Base-by-base conservation (phyloP, 768 basidiomycete species). In the Strobilomyces confusus region DNA sequence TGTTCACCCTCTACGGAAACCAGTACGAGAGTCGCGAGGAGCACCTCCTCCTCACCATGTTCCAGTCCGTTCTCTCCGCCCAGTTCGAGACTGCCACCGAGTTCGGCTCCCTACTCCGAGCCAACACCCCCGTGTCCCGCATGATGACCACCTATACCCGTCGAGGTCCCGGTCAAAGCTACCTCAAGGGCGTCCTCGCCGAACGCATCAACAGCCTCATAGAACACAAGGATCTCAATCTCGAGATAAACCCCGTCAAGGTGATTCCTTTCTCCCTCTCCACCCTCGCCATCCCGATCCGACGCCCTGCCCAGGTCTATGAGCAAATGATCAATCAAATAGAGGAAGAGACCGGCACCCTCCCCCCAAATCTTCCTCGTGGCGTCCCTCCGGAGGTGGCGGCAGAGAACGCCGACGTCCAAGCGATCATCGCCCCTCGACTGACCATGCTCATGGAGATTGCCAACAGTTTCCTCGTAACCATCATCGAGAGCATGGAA, bases 61-160 rank as follows among this genome's bases (percentile, higher is more conserved):
- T 99, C 75, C 89, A 99, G 77, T 94, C 92, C 63, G 97, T 99
- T 12, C 78, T 99, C 6, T 95, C 95, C 43, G 95, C 97, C 23
- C 97, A 99, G 72, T 99, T 99, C 75, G 97, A 99, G 72, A 98
- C 92, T 2, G 94, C 97, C 15, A 95, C 94, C 49, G 97, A 99
- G 71, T 98, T 99, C 62, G 95, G 95, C n/a, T 98, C 95, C 5
- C 80, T 99, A 12, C 83, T 99, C 26, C 91, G 97, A 49, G 97
- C 97, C 55, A 99, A 99, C 72, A 99, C 97, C 46, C 97, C 97
- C 44, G 97, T 99, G 22, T 98, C 94, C 45, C 87, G 97, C 36
- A 99, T 99, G 97, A 99, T 99, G 97, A 99, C 97, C 42, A 98
- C 97, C 19, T 99, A 99, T 73, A 98, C 97, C 49, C 90, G 97